phyloP scores from a whole-genome alignment of 495 filamentous ascomycete genomes.

The Talaromyces borbonicus region DNA sequence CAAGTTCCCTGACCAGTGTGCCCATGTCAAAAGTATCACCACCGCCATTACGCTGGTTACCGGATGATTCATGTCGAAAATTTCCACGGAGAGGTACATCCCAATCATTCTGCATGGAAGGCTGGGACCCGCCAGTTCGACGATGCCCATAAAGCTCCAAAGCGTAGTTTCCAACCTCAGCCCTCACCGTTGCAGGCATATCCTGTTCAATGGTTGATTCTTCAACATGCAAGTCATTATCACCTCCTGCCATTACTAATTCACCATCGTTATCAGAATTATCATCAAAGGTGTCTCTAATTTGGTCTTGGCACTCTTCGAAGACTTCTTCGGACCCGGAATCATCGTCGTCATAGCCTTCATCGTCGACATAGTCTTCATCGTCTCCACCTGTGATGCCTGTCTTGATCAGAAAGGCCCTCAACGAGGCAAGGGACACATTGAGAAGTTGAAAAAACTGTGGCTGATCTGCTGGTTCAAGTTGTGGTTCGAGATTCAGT shows the following conservation, averaged over 20 bases:
- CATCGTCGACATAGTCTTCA: too few species aligned
- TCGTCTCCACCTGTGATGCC: neutral
- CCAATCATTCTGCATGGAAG: neutral
- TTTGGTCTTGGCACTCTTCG: slow-evolving; percentile 1
- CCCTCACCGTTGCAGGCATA: neutral
- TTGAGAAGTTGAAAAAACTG: neutral
- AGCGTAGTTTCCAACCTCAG: slow-evolving; percentile 1
- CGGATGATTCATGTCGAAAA: neutral
- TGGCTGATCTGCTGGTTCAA: neutral
- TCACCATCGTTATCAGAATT: neutral
- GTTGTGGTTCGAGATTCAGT: too few species aligned
- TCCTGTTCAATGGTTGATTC: neutral
- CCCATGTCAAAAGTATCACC: slow-evolving; percentile 3
- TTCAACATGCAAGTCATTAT: neutral
- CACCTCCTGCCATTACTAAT: neutral
- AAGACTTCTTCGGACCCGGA: neutral
- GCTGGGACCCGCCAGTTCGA: slow-evolving; percentile 1
- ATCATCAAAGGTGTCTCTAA: neutral
- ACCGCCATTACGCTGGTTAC: neutral
- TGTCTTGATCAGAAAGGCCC: slow-evolving; percentile 3
- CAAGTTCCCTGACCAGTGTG: neutral
- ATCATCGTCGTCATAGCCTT: neutral
- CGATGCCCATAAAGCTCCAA: neutral
- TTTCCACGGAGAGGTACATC: neutral
- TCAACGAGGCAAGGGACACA: slow-evolving; percentile 1